Evolutionary conservation across 139 green algal genomes (phyloP), one percentile per base, ranked within the genome.

Genomic region (Micractinium conductrix): DNA sequence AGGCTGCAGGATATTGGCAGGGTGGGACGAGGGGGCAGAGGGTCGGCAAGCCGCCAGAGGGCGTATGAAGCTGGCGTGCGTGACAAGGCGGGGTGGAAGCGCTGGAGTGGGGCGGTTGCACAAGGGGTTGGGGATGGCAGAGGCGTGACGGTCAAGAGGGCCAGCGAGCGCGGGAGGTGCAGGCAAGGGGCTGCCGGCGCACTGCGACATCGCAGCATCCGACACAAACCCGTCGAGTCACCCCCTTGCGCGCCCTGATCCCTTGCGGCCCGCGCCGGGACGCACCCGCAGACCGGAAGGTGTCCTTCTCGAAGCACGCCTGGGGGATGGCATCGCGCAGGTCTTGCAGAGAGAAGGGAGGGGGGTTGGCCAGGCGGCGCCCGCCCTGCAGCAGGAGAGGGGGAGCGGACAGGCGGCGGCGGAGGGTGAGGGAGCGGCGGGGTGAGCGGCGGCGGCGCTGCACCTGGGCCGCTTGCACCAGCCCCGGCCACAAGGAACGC

Each of bases 261-360:
- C n/a, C n/a, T n/a, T n/a, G n/a, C n/a, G n/a, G 16, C 22, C 9
- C 2, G 5, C 6, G 26, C 21, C 1, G 14, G 33, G 14, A 48
- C 38, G 19, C 76, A 82, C 76, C 76, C 26, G 96, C 83, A 2
- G 94, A 98, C 45, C 89, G 91, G 70, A 87, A 80, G 4, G 92
- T 86, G 89, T 97, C 88, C 87, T 95, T 95, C 82, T 97, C 85
- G 86, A 92, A 98, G 92, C 92, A 97, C 53, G 95, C 84, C 30
- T 88, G 81, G 26, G 96, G 96, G 58, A 98, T 97, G 33, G 96
- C 94, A 62, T 93, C 87, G 50, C 93, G 91, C 42, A 98, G 87
- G 89, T 98, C 78, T 45, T 83, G 65, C 35, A 98, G 91, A 3
- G 89, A 87, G 87, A 98, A 98, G 4, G 96, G 96, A 40, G 96